Evolutionary conservation across 139 green algal genomes (phyloP).

Genomic region (Chlorella sp.): DNA sequence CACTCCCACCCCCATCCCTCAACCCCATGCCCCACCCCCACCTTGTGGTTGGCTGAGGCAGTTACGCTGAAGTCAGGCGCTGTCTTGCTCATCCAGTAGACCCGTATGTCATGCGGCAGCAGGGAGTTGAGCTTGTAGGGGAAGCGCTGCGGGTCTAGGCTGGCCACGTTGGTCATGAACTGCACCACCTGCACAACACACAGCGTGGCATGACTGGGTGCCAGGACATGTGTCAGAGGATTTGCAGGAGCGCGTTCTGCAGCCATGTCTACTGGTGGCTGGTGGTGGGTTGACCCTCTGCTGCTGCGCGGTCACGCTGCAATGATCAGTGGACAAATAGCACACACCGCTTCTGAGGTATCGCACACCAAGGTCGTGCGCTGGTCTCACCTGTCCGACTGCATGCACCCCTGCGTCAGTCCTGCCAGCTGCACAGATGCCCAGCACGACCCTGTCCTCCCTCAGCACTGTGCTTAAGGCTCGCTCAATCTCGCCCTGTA

Average conservation of each 20-base stretch:
- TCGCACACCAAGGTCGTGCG: too few relatives aligned
- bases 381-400: constrained; percentile 59
- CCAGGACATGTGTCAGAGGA: too few relatives aligned
- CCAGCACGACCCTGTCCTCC: constrained; percentile 25
- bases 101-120: constrained; percentile 52
- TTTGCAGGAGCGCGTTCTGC: too few relatives aligned
- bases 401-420: constrained; percentile 81
- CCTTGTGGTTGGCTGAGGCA: too few relatives aligned
- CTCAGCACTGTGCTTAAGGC: constrained; percentile 30
- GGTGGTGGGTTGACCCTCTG: too few relatives aligned
- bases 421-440: constrained; percentile 55
- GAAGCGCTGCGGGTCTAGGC: constrained; percentile 14
- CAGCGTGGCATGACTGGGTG: too few relatives aligned
- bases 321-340: too few relatives aligned
- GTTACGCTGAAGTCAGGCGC: constrained; percentile 57
- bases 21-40: too few relatives aligned
- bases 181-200: constrained; percentile 56
- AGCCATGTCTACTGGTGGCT: too few relatives aligned
- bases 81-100: constrained; percentile 21
- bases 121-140: constrained; percentile 42
- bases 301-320: too few relatives aligned
- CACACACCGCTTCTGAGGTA: too few relatives aligned
- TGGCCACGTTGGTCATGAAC: constrained; percentile 37
- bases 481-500: constrained; percentile 49
- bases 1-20: too few relatives aligned